These are phyloP conservation scores for Schizonepeta tenuifolia DNA, from an alignment of 257 asterid species.

Conservation along the genomic window DNA sequence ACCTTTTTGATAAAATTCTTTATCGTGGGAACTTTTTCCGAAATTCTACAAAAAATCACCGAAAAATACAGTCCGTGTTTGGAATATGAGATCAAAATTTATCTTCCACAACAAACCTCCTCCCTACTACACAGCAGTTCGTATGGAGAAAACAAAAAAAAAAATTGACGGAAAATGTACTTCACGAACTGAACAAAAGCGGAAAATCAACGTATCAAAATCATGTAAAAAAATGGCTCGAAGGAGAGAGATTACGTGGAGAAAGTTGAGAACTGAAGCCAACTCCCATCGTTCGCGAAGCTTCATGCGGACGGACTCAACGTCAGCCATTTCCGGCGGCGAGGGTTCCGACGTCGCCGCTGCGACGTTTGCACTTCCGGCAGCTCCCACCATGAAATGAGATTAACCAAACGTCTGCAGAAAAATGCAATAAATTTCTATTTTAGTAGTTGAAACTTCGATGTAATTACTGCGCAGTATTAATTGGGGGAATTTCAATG, in stretches of 20 bases:
- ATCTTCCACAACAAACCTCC: neutral
- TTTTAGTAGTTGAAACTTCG: neutral
- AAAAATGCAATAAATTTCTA: slow-evolving; percentile 3
- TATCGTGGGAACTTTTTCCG: neutral
- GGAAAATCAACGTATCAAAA: neutral
- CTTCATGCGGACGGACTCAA: slow-evolving; percentile 45
- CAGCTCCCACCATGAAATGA: slow-evolving; percentile 30
- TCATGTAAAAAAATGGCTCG: neutral
- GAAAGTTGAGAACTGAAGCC: slow-evolving; percentile 88
- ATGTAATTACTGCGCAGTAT: neutral
- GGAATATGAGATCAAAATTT: neutral
- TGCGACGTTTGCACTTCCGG: slow-evolving; percentile 28
- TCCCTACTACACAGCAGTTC: neutral
- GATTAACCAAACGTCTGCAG: slow-evolving; percentile 16
- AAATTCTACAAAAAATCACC: neutral
- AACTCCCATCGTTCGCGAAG: slow-evolving; percentile 93
- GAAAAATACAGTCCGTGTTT: neutral
- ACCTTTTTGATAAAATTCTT: neutral
- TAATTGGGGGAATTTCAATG: slow-evolving; percentile 15
- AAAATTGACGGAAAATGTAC: neutral
- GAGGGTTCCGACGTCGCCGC: slow-evolving; percentile 24
- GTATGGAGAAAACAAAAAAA: neutral
- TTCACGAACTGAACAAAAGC: neutral
- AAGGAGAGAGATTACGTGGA: slow-evolving; percentile 50
- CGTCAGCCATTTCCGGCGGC: slow-evolving; percentile 35